Conservation (phyloP, 257 asterid species). For the Jacaranda mimosifolia region DNA sequence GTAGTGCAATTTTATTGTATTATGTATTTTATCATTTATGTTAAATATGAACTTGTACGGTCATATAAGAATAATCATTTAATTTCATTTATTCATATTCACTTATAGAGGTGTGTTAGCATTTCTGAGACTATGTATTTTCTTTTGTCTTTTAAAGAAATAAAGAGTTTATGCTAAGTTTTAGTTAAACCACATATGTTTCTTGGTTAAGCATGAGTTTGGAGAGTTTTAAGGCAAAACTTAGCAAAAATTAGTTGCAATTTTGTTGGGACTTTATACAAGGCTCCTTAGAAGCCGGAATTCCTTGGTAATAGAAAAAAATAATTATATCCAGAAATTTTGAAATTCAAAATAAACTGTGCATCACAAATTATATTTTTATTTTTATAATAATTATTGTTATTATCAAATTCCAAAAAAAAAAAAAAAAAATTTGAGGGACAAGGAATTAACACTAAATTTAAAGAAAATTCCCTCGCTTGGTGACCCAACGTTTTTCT, state of each 20-base stretch:
- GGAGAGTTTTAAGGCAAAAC: conserved; percentile 47
- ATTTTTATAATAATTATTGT: neutral
- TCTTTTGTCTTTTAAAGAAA: neutral
- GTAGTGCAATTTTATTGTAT: too few relatives aligned
- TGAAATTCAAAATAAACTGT: conserved; percentile 21
- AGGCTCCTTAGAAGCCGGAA: conserved; percentile 44
- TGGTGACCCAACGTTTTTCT: conserved; percentile 86
- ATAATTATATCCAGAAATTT: conserved; percentile 23
- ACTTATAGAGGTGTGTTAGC: neutral
- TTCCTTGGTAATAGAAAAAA: conserved; percentile 38
- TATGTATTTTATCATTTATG: too few relatives aligned
- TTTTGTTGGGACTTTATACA: conserved; percentile 44
- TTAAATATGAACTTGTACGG: too few relatives aligned
- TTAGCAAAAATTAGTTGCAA: conserved; percentile 44
- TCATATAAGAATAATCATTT: too few relatives aligned
- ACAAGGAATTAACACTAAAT: conserved; percentile 30
- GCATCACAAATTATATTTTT: conserved; percentile 37
- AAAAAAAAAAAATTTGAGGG: conserved; percentile 20
- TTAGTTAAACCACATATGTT: conserved; percentile 56
- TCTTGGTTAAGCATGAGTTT: conserved; percentile 54
- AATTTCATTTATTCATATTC: too few relatives aligned
- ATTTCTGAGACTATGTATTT: neutral
- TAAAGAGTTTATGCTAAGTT: conserved; percentile 58
- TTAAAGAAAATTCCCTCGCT: conserved; percentile 58
- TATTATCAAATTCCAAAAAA: conserved; percentile 16